A percentile compares a stretch with the other conserved stretches of the same genome.
Conservation (phyloP, 148 eudicot genomes). For the Amaranthus hypochondriacus region DNA sequence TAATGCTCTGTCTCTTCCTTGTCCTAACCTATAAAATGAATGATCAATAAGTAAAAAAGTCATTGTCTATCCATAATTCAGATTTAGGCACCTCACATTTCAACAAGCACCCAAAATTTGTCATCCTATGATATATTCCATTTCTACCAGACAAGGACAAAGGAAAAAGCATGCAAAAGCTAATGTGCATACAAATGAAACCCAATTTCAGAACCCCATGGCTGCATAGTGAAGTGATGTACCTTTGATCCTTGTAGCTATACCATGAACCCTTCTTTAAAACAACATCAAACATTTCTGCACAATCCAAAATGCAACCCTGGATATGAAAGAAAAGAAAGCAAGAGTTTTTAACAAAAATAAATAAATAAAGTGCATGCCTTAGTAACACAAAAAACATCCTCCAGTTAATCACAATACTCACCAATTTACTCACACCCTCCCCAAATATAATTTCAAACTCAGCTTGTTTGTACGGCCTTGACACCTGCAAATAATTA, state of each 20-base stretch:
- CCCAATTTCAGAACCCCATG: conserved; percentile 2
- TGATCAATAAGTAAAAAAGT: neutral
- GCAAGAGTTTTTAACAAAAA: neutral
- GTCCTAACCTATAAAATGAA: conserved; percentile 63
- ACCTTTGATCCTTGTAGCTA: conserved; percentile 89
- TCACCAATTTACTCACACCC: conserved; percentile 90
- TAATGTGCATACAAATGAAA: neutral
- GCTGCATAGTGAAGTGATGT: neutral
- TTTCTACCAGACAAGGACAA: neutral
- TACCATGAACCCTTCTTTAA: conserved; percentile 91
- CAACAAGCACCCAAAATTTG: neutral
- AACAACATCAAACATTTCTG: conserved; percentile 79
- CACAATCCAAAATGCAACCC: conserved; percentile 98
- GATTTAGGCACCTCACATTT: neutral
- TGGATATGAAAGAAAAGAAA: conserved; percentile 28
- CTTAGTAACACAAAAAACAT: neutral
- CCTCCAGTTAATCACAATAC: conserved; percentile 24
- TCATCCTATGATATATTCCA: neutral
- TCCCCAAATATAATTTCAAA: conserved; percentile 95
- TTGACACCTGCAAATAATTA: conserved; percentile 59
- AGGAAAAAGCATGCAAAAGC: neutral
- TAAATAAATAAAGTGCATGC: neutral
- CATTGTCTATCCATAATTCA: neutral
- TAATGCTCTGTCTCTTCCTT: conserved; percentile 86
- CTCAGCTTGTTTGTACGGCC: conserved; percentile 98